Base-by-base conservation (phyloP, 352 stramenopile species). In the Phytophthora boehmeriae region DNA sequence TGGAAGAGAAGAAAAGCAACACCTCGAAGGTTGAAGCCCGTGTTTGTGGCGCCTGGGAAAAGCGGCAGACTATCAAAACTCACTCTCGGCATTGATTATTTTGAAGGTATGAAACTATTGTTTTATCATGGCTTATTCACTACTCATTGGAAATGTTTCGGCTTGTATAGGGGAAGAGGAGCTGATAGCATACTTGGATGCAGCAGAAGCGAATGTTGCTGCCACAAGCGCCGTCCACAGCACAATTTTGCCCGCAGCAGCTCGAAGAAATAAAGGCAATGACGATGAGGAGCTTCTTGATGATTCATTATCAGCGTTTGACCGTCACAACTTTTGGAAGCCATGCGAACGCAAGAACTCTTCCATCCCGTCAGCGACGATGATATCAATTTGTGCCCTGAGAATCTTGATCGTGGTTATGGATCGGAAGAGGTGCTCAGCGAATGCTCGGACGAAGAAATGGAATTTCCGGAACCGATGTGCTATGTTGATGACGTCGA, bases 101-200 rank as follows among this genome's bases (percentile, higher is more conserved):
- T 54, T 34, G n/a, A 43, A 43, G 46, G 46, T 53, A 53, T 42
- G 46, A 9, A 54, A 54, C 46, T 54, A 54, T 54, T 43, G 36
- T 54, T 41, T 27, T 11, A 51, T 3, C 23, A 25, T 22, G 28
- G 28, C 30, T 6, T 32, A 32, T 53, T 53, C 46, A 53, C 46
- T 30, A 30, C 30, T 53, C 28, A 42, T 42, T 53, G 32, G 13
- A 28, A 42, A 43, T 43, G 28, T 54, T 43, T 10, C 16, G 8
- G 17, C 28, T 54, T 14, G 19, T 32, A 19, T 20, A 54, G n/a
- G 28, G 46, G 17, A 38, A 17, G 30, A 53, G 46, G 46, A 42
- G 28, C 28, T 53, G 16, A 53, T 43, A 20, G 30, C 46, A 14
- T 32, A 54, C 46, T 43, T 54, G 30, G 30, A 54, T 51, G 44